Conservation (phyloP, 2,329 filamentous ascomycete genomes). For the Neoscytalidium dimidiatum region DNA sequence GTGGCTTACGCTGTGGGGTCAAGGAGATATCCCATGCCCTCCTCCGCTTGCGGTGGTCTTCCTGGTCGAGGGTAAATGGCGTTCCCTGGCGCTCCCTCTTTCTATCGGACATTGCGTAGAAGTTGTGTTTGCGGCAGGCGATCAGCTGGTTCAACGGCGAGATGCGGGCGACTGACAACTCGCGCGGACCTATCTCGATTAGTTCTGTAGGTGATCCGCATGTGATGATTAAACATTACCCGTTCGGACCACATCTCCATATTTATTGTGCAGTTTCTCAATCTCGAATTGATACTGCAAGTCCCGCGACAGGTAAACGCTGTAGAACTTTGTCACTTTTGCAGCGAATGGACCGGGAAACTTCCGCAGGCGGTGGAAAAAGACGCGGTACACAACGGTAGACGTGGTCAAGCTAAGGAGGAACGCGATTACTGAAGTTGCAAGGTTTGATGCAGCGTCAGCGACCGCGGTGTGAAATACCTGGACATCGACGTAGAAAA, state of each 20-base stretch:
- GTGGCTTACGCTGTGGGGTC: slow-evolving; percentile 28
- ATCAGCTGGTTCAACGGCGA: neutral
- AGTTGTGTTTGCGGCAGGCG: neutral
- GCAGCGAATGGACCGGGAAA: slow-evolving; percentile 38
- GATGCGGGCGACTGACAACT: neutral
- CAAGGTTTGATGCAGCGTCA: neutral
- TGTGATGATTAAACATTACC: neutral
- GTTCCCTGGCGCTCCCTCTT: slow-evolving; percentile 28
- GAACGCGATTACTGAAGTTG: slow-evolving; percentile 3
- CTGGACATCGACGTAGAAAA: neutral
- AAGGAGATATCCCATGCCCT: slow-evolving; percentile 38
- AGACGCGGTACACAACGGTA: slow-evolving; percentile 30
- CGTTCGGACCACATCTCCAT: slow-evolving; percentile 5
- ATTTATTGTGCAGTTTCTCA: neutral
- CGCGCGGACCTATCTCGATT: neutral
- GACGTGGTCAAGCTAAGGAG: neutral
- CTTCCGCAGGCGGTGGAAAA: slow-evolving; percentile 35
- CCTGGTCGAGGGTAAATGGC: slow-evolving; percentile 28
- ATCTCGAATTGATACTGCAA: slow-evolving; percentile 8
- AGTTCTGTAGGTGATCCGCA: neutral
- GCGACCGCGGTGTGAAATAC: neutral
- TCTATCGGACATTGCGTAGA: slow-evolving; percentile 19
- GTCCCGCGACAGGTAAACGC: slow-evolving; percentile 23
- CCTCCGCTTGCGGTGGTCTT: slow-evolving; percentile 33
- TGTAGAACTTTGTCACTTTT: slow-evolving; percentile 34